Evolutionary conservation across 2,329 filamentous ascomycete species (phyloP), one percentile per base, ranked within the genome.

Genomic region (Didymella pomorum): DNA sequence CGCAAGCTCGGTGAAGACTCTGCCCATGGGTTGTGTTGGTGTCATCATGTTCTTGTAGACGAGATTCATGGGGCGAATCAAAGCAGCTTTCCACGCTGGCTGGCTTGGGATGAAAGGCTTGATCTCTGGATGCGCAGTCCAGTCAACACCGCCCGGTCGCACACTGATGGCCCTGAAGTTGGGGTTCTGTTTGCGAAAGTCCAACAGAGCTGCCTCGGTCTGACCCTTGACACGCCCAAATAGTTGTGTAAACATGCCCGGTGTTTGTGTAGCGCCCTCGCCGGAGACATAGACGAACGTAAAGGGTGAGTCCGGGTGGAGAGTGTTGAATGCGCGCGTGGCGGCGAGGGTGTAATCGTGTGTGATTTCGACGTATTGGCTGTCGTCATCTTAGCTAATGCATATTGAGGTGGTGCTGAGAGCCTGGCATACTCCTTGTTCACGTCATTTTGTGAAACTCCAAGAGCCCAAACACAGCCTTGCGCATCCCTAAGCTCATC

Each of bases 391-490:
- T 55, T n/a, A 55, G 41, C 5, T 43, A 14, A 10, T 26, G 6
- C 4, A n/a, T n/a, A 4, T 25, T 21, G 1, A 26, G 14, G 7
- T 43, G 41, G 21, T n/a, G 12, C 7, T 26, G 12, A 43, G 41
- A 26, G 21, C 23, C 2, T n/a, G 12, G 41, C 41, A 14, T 21
- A 58, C 83, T 88, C 85, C 60, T 84, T 86, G 56, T 71, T 71
- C 8, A 91, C 88, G 39, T 82, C 77, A 11, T 74, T 85, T 67
- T 87, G 84, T 60, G 84, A 87, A 46, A 88, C 86, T 0, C 90
- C 90, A 71, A 89, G 80, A 0, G 90, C 89, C 90, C 90, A 93
- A 1, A 93, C 87, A 58, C 87, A 89, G 2, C 87, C 89, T 8
- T 83, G 78, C 0, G 89, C 90, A 21, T 85, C 89, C 51, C 82